phyloP scores from a whole-genome alignment of 306 rosid genomes.

The Fagus crenata region DNA sequence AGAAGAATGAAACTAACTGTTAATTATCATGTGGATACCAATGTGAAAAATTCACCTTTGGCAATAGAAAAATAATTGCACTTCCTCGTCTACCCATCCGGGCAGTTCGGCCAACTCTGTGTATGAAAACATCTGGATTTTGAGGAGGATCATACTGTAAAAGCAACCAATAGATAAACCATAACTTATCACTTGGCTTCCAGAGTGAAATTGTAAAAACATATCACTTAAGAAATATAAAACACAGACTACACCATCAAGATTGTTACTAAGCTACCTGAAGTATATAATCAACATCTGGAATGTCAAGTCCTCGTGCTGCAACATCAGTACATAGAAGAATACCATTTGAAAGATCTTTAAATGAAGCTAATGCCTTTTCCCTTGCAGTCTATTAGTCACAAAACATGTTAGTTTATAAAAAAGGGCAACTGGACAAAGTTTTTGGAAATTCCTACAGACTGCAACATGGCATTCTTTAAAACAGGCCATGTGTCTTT shows the following conservation, averaged over 20 bases:
- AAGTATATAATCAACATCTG: constrained; percentile 90
- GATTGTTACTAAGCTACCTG: constrained; percentile 58
- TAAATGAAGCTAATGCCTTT: constrained; percentile 81
- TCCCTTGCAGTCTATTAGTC: constrained; percentile 66
- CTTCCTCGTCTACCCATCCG: constrained; percentile 90
- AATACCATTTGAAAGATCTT: constrained; percentile 75
- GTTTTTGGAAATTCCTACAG: too few relatives aligned
- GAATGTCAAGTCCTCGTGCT: constrained; percentile 95
- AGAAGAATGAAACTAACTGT: neutral
- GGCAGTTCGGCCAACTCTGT: constrained; percentile 98
- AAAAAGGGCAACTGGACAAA: neutral
- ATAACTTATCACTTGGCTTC: neutral
- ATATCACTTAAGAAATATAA: constrained; percentile 20
- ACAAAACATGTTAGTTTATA: constrained; percentile 14
- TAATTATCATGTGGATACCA: constrained; percentile 5
- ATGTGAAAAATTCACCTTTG: constrained; percentile 59
- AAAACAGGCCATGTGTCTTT: too few relatives aligned
- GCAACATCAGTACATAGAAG: constrained; percentile 98
- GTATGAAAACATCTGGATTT: constrained; percentile 89
- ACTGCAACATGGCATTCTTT: too few relatives aligned
- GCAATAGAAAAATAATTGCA: constrained; percentile 79
- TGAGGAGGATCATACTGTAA: constrained; percentile 94
- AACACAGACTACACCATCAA: constrained; percentile 20
- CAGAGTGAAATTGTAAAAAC: constrained; percentile 19
- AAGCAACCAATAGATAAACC: constrained; percentile 18